Base-by-base conservation (phyloP, 768 basidiomycete genomes). In the Amanita pallidorosea region DNA sequence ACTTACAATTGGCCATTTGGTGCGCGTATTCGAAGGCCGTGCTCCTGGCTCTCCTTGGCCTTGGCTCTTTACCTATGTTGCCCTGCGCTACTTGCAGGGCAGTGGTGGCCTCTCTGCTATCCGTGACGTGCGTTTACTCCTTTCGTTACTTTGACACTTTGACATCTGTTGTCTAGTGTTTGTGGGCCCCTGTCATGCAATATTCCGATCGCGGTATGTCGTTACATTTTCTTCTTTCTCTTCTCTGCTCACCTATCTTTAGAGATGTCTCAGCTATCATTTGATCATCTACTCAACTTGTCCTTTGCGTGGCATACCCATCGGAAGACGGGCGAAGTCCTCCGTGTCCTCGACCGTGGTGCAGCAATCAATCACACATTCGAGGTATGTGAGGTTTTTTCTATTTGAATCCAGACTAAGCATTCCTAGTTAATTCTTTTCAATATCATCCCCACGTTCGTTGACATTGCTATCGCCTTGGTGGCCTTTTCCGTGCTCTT, bases 141-240 rank as follows among this genome's bases (percentile, higher is more conserved):
- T 46, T 45, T 54, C n/a, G 18, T 13, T 40, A 29, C 17, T 1
- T 20, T 34, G 6, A 22, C 22, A 18, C 13, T 38, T 33, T 47
- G 9, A 18, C 36, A 38, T 56, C 12, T 33, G 18, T 18, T 54
- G 4, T 40, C 13, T 52, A 85, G 80, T 69, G 76, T 27, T 70
- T 91, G 2, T 94, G 90, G 87, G 77, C 84, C 2, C 88, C 91
- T 1, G 85, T 98, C 38, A 86, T 91, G 77, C 89, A 91, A 65
- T 88, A 81, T 62, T 88, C 87, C 0, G 89, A 94, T 61, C 69
- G 83, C 58, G 78, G 79, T 77, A 55, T 53, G 68, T 59, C 40
- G 3, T 49, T 47, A 38, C 17, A 8, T 12, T 34, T 20, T 25
- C 38, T 37, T 22, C 20, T 25, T 15, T 5, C 23, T 23, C 38